Base-by-base conservation (phyloP, 192 early-diverging fungal genomes). In the Linnemannia exigua region DNA sequence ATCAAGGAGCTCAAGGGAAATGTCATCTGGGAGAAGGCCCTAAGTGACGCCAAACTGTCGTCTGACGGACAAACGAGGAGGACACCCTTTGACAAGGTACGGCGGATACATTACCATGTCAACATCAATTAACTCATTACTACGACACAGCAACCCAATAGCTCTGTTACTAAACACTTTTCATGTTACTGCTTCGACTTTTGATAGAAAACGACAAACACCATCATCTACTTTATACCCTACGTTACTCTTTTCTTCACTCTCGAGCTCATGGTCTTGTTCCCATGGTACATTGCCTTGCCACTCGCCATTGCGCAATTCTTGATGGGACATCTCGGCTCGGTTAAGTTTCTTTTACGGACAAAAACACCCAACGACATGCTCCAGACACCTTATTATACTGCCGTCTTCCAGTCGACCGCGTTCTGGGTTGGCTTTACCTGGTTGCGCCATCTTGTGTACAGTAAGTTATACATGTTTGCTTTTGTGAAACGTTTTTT, bases 361-460 rank as follows among this genome's bases (percentile, higher is more conserved):
- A 79, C 91, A 74, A 81, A 84, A 46, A 82, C 74, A 4, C 87
- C 88, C 16, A 89, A 91, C 74, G 89, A 90, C 22, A 83, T 98
- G 72, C 89, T 92, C 75, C 86, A 90, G 75, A 96, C 96, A 51
- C 98, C 98, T 0, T 97, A 96, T 72, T 91, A 95, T 73, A 94
- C 95, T 1, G 92, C 94, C 61, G 93, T 99, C 77, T 96, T 96
- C 80, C 98, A 99, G 89, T 90, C 96, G 5, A 95, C 95, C 2
- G 90, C 97, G 16, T 90, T 98, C 77, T 95, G 91, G 85, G 92
- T 94, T 9, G 76, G 91, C 22, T 28, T 93, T 25, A 90, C 92
- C 5, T 99, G 95, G 95, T 17, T 91, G 11, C 67, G 88, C 20
- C 87, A 88, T 16, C 85, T 98, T n/a, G 77, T 97, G 16, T 94